Evolutionary conservation across 2,329 filamentous ascomycete genomes (phyloP).

Genomic region (Dothiorella sarmentorum): DNA sequence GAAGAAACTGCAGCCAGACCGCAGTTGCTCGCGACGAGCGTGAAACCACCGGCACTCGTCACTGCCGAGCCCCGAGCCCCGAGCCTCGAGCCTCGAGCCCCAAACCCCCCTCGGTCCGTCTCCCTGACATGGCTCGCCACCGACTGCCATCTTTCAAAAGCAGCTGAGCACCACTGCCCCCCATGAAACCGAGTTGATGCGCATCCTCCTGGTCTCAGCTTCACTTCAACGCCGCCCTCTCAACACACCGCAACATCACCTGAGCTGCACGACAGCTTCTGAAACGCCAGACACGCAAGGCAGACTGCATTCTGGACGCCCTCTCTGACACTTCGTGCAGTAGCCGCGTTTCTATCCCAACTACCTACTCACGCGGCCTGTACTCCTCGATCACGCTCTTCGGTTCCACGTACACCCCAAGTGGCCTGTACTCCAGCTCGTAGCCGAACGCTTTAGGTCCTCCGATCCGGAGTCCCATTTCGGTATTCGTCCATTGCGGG

Average conservation of each 20-base stretch:
- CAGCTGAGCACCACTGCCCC: background rate
- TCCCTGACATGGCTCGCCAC: background rate
- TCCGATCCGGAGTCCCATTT: constrained; percentile 6
- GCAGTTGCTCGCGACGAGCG: background rate
- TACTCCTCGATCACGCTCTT: constrained; percentile 19
- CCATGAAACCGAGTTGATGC: constrained; percentile 1
- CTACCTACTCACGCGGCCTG: background rate
- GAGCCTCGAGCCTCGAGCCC: background rate
- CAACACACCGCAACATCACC: background rate
- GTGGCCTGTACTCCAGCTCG: constrained; percentile 12
- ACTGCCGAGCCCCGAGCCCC: background rate
- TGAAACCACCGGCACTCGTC: background rate
- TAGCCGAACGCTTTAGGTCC: constrained; percentile 18
- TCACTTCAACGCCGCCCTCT: background rate
- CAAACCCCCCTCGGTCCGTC: background rate
- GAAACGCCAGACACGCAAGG: constrained; percentile 1
- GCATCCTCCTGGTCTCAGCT: background rate
- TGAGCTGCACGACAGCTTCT: background rate
- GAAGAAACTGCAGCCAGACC: too few relatives aligned
- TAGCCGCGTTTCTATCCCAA: background rate
- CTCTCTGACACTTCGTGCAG: background rate
- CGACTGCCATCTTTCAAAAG: background rate
- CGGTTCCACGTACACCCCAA: constrained; percentile 17
- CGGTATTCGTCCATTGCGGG: constrained; percentile 15
- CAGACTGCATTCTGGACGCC: background rate